Evolutionary conservation across 192 early-diverging fungal species (phyloP).

Genomic region (Mortierella alpina): DNA sequence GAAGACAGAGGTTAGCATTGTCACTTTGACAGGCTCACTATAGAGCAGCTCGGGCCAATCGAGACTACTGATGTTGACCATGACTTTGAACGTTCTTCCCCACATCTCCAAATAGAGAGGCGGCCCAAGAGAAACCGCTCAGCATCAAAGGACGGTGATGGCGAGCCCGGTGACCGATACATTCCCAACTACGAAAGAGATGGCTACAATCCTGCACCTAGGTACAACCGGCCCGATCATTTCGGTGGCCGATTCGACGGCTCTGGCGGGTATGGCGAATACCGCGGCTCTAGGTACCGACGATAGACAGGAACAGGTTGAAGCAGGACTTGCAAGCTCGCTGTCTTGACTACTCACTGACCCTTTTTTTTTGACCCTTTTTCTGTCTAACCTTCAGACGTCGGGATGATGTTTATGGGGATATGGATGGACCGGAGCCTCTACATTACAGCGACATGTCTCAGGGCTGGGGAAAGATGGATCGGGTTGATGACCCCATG

Average conservation of each 20-base stretch:
- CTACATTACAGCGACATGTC: slow-evolving; percentile 44
- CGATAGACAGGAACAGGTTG: not conserved
- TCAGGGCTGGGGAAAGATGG: slow-evolving; percentile 47
- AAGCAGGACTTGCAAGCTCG: not conserved
- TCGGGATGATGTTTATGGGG: slow-evolving; percentile 51
- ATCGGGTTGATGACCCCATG: slow-evolving; percentile 73
- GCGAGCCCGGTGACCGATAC: slow-evolving; percentile 79
- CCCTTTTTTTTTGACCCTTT: not conserved
- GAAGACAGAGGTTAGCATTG: slow-evolving; percentile 38
- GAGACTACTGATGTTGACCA: too few relatives aligned
- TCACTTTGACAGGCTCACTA: not conserved
- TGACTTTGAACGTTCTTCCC: too few relatives aligned
- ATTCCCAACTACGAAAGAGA: slow-evolving; percentile 90
- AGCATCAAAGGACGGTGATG: slow-evolving; percentile 43
- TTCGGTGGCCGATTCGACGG: slow-evolving; percentile 46
- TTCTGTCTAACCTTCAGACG: slow-evolving; percentile 1
- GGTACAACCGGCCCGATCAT: slow-evolving; percentile 58
- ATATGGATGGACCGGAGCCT: slow-evolving; percentile 56
- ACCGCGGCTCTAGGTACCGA: slow-evolving; percentile 52
- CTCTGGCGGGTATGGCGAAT: slow-evolving; percentile 57
- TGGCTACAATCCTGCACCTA: slow-evolving; percentile 70
- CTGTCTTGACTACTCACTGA: not conserved
- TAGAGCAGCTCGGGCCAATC: not conserved
- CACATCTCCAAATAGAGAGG: slow-evolving; percentile 19
- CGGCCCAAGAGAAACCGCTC: slow-evolving; percentile 48